These are phyloP conservation scores for Gossypium arboreum DNA, from an alignment of 345 rosid species.

Conservation along the genomic window DNA sequence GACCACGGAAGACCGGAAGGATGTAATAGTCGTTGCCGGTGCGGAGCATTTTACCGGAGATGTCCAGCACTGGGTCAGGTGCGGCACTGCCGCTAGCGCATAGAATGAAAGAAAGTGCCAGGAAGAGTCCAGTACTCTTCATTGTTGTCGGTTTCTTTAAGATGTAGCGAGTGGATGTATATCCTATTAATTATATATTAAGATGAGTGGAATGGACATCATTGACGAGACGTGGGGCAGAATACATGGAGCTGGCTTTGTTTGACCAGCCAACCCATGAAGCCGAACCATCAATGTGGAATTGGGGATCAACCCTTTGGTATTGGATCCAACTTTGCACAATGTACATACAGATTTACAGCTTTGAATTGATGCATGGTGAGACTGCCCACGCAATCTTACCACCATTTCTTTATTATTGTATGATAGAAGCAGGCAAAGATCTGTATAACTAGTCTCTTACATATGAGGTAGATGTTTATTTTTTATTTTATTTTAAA, in stretches of 20 bases:
- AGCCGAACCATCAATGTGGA: not conserved
- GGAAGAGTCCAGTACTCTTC: not conserved
- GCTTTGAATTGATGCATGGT: not conserved
- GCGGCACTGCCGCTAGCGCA: not conserved
- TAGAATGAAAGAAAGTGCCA: conserved; percentile 19
- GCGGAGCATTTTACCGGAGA: conserved; percentile 16
- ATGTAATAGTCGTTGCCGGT: conserved; percentile 28
- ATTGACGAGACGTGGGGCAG: not conserved
- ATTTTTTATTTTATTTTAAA: too few relatives aligned
- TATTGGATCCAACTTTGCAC: not conserved
- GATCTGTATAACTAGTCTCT: too few relatives aligned
- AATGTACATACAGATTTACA: not conserved
- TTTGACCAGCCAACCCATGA: conserved; percentile 1
- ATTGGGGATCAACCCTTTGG: not conserved
- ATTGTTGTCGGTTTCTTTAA: not conserved
- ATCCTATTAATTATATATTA: not conserved
- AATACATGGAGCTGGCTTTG: conserved; percentile 1
- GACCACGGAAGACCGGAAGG: conserved; percentile 25
- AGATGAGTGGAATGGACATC: not conserved
- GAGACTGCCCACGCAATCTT: not conserved
- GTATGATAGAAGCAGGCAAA: too few relatives aligned
- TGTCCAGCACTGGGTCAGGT: conserved; percentile 30
- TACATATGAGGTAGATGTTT: too few relatives aligned
- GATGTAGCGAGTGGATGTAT: not conserved
- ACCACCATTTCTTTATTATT: too few relatives aligned